Evolutionary conservation across 1,139 yeast genomes (phyloP), one percentile per base, ranked within the genome.

Genomic region (Arxiozyma slooffiae): DNA sequence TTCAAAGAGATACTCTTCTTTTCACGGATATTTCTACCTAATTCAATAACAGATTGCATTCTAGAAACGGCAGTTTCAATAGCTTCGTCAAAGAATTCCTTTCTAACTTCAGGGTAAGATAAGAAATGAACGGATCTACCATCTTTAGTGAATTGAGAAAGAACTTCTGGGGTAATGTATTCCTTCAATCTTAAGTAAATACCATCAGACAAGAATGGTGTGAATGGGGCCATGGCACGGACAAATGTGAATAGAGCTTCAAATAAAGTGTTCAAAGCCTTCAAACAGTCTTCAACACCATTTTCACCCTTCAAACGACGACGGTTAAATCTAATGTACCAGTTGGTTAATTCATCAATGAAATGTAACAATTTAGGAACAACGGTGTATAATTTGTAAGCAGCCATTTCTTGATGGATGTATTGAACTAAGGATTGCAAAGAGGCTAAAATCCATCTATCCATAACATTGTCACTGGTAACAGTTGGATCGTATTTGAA

Each of bases 321-420:
- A 76, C 99, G 90, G 76, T 94, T 92, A 72, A 94, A 85, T 71
- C 99, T 84, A 68, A 94, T 94, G 76, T 94, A 94, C 98, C 98
- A 92, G 75, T 94, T 94, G 59, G 99, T 94, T 71, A 94, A 80
- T 66, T 87, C 89, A 64, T 92, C 98, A 69, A 94, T 86, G 68
- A 92, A 85, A 53, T 79, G 76, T 63, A 94, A 78, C 66, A 94
- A 75, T 66, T 84, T 86, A 61, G 98, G 96, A 58, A 94, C 97
- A 60, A 94, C 99, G 45, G 97, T 89, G 73, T 88, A 92, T 60
- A 92, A 76, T 70, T 95, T 81, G 75, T 94, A 92, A 57, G 80
- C 85, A 47, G 68, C 71, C 98, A 92, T 92, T 75, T 94, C 98
- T 56, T 74, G 72, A 69, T 90, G 96, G 61, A 92, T 88, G 64